These are phyloP conservation scores for Globisporangium takayamanum DNA, from an alignment of 352 stramenopile genomes.

Conservation along the genomic window DNA sequence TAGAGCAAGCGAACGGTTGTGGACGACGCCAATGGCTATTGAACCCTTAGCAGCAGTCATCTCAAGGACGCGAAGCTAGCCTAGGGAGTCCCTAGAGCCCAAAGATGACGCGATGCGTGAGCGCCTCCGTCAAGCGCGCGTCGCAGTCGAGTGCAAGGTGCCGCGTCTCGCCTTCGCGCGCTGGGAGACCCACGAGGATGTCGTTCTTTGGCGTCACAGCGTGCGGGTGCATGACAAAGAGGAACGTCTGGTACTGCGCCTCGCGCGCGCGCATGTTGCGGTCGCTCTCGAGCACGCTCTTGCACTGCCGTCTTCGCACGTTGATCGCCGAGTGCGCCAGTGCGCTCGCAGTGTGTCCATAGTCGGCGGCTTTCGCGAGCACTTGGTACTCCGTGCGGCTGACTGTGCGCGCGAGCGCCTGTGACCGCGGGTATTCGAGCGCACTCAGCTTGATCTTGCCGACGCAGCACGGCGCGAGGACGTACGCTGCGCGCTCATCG, in stretches of 20 bases:
- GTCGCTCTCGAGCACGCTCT: constrained; percentile 78
- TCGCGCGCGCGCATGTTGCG: constrained; percentile 57
- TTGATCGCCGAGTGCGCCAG: constrained; percentile 46
- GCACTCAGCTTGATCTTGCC: constrained; percentile 71
- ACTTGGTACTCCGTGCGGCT: constrained; percentile 70
- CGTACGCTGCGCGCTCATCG: constrained; percentile 45
- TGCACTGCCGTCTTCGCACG: constrained; percentile 53
- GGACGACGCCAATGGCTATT: too few relatives aligned
- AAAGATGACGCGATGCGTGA: constrained; percentile 12
- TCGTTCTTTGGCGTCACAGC: constrained; percentile 80
- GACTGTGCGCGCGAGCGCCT: constrained; percentile 28
- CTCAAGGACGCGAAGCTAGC: neutral
- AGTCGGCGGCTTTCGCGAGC: constrained; percentile 70
- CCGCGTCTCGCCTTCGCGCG: constrained; percentile 7
- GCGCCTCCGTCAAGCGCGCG: constrained; percentile 8
- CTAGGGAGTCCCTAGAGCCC: neutral
- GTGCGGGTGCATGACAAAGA: constrained; percentile 76
- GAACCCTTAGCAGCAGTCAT: too few relatives aligned
- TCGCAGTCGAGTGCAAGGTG: constrained; percentile 27
- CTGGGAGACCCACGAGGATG: constrained; percentile 62
- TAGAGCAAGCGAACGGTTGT: too few relatives aligned
- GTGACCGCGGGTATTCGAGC: constrained; percentile 55
- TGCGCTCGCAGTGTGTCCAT: constrained; percentile 43
- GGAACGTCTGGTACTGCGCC: constrained; percentile 51
- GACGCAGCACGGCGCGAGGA: constrained; percentile 76